These are phyloP conservation scores for Pythium periplocum DNA, from an alignment of 352 stramenopile genomes.

Conservation along the genomic window DNA sequence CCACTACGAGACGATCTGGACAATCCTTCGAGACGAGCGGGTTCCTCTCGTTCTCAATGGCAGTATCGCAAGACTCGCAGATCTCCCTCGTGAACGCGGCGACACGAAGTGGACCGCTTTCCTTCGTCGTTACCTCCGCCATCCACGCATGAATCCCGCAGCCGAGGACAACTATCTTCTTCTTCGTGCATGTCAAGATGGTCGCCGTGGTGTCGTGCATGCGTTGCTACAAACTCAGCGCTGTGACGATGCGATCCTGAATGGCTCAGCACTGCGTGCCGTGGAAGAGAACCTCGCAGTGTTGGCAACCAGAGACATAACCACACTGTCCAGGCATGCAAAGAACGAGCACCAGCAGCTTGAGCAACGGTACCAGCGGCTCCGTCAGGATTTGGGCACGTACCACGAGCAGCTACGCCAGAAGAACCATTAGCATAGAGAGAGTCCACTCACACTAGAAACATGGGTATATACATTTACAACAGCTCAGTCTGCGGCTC, in stretches of 20 bases:
- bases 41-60: conserved; percentile 2
- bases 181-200: conserved; percentile 7
- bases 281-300: conserved; percentile 4
- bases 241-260: neutral
- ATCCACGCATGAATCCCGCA: conserved; percentile 10
- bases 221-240: conserved; percentile 9
- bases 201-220: conserved; percentile 6
- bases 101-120: conserved; percentile 14
- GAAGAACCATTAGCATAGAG: no score
- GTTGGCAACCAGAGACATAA: neutral
- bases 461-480: no score
- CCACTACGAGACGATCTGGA: neutral
- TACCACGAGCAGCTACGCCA: no score
- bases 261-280: conserved; percentile 1
- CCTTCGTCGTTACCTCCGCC: conserved; percentile 13
- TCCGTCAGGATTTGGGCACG: no score
- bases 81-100: conserved; percentile 10
- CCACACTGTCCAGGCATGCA: conserved; percentile 1
- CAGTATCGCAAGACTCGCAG: conserved; percentile 2
- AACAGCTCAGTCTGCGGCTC: neutral
- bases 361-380: neutral
- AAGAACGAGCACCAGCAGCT: neutral
- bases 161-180: conserved; percentile 14
- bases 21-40: neutral
- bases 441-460: no score